Percentiles rank a stretch among this genome's conserved stretches.
Evolutionary conservation across 768 basidiomycete genomes (phyloP).

Genomic region (Stropharia rugosoannulata): DNA sequence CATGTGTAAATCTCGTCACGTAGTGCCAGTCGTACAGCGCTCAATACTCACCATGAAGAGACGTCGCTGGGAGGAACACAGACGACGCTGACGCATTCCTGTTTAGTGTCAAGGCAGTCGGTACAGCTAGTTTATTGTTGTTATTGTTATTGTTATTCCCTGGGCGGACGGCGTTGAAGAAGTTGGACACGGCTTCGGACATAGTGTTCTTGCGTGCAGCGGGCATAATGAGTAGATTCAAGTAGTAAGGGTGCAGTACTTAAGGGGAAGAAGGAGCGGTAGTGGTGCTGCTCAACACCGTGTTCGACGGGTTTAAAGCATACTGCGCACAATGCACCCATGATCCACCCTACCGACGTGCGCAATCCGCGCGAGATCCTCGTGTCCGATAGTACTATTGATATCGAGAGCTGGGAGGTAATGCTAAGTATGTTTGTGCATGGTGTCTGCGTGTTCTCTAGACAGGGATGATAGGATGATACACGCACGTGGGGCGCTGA

Average conservation of each 20-base stretch:
- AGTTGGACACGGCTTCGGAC: slow-evolving; percentile 22
- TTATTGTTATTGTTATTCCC: slow-evolving; percentile 12
- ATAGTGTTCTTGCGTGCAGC: slow-evolving; percentile 20
- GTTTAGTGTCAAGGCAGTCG: slow-evolving; percentile 14
- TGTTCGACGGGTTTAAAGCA: no score
- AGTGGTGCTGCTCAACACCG: no score
- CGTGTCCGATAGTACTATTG: no score
- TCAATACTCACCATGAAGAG: slow-evolving; percentile 22
- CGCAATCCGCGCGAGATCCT: no score
- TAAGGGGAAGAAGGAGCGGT: background rate
- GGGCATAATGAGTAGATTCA: background rate
- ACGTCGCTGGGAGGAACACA: slow-evolving; percentile 22
- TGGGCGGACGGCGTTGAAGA: slow-evolving; percentile 21
- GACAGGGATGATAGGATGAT: no score
- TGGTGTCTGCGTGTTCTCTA: no score
- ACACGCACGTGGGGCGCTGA: no score
- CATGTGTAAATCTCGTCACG: background rate
- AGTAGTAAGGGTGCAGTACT: background rate
- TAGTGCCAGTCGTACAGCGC: background rate
- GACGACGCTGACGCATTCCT: slow-evolving; percentile 21
- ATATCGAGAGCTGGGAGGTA: no score
- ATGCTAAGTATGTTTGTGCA: no score
- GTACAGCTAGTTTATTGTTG: slow-evolving; percentile 13
- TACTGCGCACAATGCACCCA: no score
- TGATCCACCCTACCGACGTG: no score